These are phyloP conservation scores for Acacia concinna DNA, from an alignment of 331 rosid genomes.

Conservation along the genomic window DNA sequence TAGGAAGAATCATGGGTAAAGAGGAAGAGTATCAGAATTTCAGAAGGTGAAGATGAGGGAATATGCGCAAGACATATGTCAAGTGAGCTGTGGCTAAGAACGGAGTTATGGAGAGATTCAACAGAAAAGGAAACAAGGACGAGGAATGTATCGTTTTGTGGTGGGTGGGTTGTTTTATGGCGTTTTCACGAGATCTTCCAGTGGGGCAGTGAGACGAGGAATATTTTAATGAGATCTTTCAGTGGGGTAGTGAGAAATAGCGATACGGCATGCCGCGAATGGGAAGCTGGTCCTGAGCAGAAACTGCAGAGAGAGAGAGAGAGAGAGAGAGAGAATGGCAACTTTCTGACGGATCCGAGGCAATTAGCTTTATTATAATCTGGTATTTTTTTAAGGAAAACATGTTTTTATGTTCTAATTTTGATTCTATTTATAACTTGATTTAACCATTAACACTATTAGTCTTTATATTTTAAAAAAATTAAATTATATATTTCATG, in stretches of 20 bases:
- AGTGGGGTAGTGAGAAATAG: neutral
- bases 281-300: neutral
- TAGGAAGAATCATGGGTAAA: slow-evolving; percentile 23
- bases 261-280: neutral
- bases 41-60: neutral
- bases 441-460: no score
- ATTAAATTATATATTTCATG: no score
- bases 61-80: neutral
- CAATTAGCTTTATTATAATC: no score
- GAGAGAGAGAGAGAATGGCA: no score
- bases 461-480: no score
- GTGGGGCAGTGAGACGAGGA: neutral
- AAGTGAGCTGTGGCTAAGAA: no score
- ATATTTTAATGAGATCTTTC: neutral
- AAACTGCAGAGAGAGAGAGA: no score
- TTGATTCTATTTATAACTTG: no score
- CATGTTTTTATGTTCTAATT: no score
- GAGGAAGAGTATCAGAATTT: neutral
- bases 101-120: neutral
- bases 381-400: no score
- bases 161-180: neutral
- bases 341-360: neutral
- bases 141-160: no score
- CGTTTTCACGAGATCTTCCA: neutral
- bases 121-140: no score